Evolutionary conservation across 2,329 filamentous ascomycete genomes (phyloP), one percentile per base, ranked within the genome.

Genomic region (Diaporthe vaccinii): DNA sequence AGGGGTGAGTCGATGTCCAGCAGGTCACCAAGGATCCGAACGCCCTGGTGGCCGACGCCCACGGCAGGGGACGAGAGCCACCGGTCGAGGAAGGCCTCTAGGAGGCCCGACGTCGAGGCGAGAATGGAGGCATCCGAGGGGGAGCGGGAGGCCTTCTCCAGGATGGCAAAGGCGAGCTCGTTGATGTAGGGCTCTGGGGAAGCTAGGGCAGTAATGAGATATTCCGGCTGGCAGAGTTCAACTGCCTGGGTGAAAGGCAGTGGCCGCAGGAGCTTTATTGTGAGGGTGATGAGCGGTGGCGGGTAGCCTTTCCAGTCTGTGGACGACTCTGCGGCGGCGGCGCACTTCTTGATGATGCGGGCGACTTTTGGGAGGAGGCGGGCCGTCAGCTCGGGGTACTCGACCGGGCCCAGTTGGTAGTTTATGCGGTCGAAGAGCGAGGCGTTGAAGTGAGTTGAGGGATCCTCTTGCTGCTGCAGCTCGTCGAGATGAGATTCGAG

Each of bases 121-220:
- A 92, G 82, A 46, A 88, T 86, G 51, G 87, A 85, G 44, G 86
- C 86, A 68, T 91, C 88, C 69, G 84, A 81, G 17, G 89, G 86
- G 4, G 84, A 84, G 22, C 81, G 80, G 31, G 88, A 83, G 5
- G 89, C 90, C 79, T 92, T 92, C 76, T 88, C 84, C 39, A 92
- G 79, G 72, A 92, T 85, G 72, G 86, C 82, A 78, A 93, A 85
- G 79, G 87, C 90, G 34, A 93, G 87, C 22, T 91, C 83, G 79
- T 91, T 91, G 41, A 89, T 89, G 2, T 89, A 88, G 0, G 90
- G 86, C 0, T 89, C 84, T 1, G 89, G 86, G 1, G 90, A 91
- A 62, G 82, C 81, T 22, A 92, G 84, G 34, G 90, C 90, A 51
- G 85, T 84, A 65, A 90, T 82, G 4, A 92, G 81, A 20, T 87